phyloP scores from a whole-genome alignment of 768 basidiomycete genomes.

The Candolleomyces aberdarensis region DNA sequence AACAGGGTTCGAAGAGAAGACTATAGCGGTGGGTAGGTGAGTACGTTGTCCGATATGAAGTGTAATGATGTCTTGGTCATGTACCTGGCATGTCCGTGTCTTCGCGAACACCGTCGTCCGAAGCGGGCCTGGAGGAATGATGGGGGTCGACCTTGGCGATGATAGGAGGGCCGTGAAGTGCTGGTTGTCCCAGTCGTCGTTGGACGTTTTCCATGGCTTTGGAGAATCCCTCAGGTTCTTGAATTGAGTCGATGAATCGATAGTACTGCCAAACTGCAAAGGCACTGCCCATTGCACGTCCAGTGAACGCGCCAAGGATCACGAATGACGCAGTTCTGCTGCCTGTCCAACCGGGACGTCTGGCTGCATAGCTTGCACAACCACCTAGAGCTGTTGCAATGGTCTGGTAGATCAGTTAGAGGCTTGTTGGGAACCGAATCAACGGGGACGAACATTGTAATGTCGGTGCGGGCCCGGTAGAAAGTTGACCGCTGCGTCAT shows the following conservation, averaged over 20 bases:
- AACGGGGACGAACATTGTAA: constrained; percentile 31
- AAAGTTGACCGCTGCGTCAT: constrained; percentile 51
- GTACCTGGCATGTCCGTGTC: too few relatives aligned
- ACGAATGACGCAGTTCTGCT: constrained; percentile 6
- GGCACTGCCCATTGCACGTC: constrained; percentile 28
- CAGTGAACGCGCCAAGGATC: constrained; percentile 20
- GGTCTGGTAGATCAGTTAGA: neutral
- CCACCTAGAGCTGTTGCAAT: constrained; percentile 1
- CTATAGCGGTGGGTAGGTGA: too few relatives aligned
- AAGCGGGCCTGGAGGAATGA: too few relatives aligned
- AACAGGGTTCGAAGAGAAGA: too few relatives aligned
- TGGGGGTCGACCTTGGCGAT: too few relatives aligned
- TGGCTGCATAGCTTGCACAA: constrained; percentile 5
- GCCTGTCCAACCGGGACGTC: constrained; percentile 7
- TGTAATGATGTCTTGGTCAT: too few relatives aligned
- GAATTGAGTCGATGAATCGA: constrained; percentile 34
- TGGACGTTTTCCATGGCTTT: constrained; percentile 38
- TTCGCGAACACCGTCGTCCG: too few relatives aligned
- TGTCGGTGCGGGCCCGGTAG: constrained; percentile 43
- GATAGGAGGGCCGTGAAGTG: too few relatives aligned
- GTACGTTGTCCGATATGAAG: too few relatives aligned
- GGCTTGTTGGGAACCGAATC: neutral
- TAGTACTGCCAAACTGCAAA: constrained; percentile 27
- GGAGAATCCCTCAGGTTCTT: constrained; percentile 38
- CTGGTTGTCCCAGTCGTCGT: too few relatives aligned